Evolutionary conservation across 2,329 filamentous ascomycete genomes (phyloP), one percentile per base, ranked within the genome.

Genomic region (Ophiostoma populinum): DNA sequence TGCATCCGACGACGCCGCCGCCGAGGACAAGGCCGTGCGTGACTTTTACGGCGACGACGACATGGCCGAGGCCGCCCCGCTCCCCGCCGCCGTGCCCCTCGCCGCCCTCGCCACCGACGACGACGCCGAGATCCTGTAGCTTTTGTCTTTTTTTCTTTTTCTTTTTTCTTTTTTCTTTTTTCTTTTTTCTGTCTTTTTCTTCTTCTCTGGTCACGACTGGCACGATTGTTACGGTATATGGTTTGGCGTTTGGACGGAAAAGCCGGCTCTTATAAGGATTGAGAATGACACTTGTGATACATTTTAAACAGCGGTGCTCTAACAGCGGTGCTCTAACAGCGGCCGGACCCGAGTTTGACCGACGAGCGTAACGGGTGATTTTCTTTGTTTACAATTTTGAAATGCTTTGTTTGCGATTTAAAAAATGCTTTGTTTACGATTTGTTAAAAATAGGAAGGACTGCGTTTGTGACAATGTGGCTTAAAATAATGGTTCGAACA

Each of bases 71-170:
- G 22, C 35, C n/a, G 19, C 31, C 2, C 24, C 26, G 8, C 35
- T 37, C 7, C 19, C 35, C 13, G 31, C 36, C 1, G 16, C 38
- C 10, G 26, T 40, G 4, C 30, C 41, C 13, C 34, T 37, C 19
- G 28, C 37, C 2, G 27, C 30, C 9, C 15, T 35, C 9, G 35
- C 28, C 15, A 36, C 33, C n/a, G 37, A 38, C 27, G 44, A 43
- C 17, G 44, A 45, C 12, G 43, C 42, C 15, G 44, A 45, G 8
- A 50, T 50, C 33, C 28, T 42, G 22, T 43, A 33, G 40, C 13
- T 24, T 25, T 13, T 17, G 3, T 22, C 11, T 34, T 7, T 17
- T 26, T 32, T 17, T 9, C 28, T 18, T 20, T 12, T 19, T 22
- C 5, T 27, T 16, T 16, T 28, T 24, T 24, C 25, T 21, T 22